Conservation (phyloP, 768 basidiomycete species). For the Tylopilus rubrobrunneus region DNA sequence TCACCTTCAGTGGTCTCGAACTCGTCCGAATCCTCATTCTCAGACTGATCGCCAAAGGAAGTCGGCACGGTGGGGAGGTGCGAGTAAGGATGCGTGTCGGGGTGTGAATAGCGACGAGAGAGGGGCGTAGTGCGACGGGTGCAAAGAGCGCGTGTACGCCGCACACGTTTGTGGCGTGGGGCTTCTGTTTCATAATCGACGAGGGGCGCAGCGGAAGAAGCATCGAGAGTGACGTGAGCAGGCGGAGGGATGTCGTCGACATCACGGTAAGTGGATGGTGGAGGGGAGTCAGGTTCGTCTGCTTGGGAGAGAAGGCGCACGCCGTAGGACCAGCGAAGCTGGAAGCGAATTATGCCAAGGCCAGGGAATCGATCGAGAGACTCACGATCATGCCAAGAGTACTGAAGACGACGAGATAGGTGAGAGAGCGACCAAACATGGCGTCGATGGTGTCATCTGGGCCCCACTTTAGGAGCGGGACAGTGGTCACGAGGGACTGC, state of each 20-base stretch:
- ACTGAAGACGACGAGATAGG: conserved; percentile 88
- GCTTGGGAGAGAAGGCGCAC: conserved; percentile 70
- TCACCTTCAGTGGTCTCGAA: conserved; percentile 14
- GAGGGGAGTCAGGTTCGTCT: conserved; percentile 9
- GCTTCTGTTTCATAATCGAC: conserved; percentile 8
- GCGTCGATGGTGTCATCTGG: conserved; percentile 75
- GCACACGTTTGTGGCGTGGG: not conserved
- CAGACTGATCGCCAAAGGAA: conserved; percentile 23
- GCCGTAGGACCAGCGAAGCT: conserved; percentile 93
- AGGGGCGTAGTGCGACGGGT: not conserved
- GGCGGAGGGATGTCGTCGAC: too few species aligned
- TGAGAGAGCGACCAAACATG: conserved; percentile 89
- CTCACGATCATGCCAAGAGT: conserved; percentile 93
- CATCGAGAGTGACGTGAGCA: too few species aligned
- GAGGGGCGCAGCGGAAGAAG: not conserved
- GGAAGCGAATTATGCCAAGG: not conserved
- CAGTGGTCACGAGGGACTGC: conserved; percentile 82
- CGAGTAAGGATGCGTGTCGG: not conserved
- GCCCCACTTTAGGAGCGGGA: conserved; percentile 80
- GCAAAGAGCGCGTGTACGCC: not conserved
- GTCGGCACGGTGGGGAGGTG: conserved; percentile 22
- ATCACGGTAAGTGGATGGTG: conserved; percentile 7
- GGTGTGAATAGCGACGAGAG: not conserved
- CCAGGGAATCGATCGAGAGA: conserved; percentile 8
- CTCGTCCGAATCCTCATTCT: conserved; percentile 19